Evolutionary conservation across 441 rosid genomes (phyloP).

Genomic region (Viola pubescens): DNA sequence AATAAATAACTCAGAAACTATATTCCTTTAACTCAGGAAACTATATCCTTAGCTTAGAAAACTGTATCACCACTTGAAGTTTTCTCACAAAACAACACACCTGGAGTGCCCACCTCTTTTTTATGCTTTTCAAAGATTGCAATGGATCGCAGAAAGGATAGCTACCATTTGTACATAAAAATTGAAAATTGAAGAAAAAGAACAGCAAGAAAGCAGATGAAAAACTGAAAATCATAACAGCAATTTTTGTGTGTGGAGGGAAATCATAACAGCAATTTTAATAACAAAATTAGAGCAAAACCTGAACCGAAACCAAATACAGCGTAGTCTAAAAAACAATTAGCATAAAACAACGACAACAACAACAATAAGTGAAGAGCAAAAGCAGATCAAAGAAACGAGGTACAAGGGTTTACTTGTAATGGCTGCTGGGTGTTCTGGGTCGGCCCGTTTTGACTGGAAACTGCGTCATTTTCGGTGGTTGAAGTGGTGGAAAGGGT

Average conservation of each 20-base stretch:
- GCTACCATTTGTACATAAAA: background rate
- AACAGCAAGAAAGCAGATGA: background rate
- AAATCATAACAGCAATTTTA: background rate
- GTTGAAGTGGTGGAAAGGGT: slow-evolving; percentile 29
- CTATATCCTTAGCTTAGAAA: too few species aligned
- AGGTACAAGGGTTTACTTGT: slow-evolving; percentile 31
- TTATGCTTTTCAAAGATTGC: too few species aligned
- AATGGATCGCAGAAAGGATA: too few species aligned
- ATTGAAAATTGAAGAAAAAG: background rate
- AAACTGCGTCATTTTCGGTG: slow-evolving; percentile 18
- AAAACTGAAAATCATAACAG: background rate
- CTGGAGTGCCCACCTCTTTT: too few species aligned
- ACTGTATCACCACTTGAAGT: too few species aligned
- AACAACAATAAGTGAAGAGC: background rate
- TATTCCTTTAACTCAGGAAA: too few species aligned
- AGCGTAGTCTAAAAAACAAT: background rate
- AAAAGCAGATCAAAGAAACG: slow-evolving; percentile 1
- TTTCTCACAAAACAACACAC: too few species aligned
- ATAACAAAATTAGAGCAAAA: background rate
- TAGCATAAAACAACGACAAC: background rate
- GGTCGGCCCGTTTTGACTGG: slow-evolving; percentile 20
- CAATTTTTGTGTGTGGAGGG: background rate
- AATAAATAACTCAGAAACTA: too few species aligned
- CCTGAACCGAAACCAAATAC: background rate
- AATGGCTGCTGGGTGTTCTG: slow-evolving; percentile 32